Percentiles rank a stretch among this genome's conserved stretches.
Conservation (phyloP, 768 basidiomycete genomes). For the Galerina sulciceps region DNA sequence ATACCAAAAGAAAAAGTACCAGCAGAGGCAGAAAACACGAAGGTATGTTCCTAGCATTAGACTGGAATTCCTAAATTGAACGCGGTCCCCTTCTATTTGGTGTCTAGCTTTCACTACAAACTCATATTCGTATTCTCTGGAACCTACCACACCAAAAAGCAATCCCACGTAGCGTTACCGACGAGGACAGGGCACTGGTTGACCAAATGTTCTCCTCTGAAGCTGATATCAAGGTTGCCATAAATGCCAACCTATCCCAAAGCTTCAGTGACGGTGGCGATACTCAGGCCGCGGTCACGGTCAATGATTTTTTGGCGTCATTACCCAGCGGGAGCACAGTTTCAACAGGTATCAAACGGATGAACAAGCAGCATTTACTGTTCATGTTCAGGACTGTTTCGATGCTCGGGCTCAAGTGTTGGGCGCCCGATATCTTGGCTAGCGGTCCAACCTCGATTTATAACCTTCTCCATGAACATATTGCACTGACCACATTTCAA, state of each 20-base stretch:
- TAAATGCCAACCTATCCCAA: background rate
- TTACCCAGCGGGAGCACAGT: background rate
- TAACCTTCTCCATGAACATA: conserved; percentile 17
- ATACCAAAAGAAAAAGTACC: no score
- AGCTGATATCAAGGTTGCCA: background rate
- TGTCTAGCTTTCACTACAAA: no score
- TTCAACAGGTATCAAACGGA: background rate
- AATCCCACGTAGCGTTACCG: conserved; percentile 10
- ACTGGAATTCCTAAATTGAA: no score
- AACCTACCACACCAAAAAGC: conserved; percentile 13
- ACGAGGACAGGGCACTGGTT: background rate
- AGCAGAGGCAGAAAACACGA: no score
- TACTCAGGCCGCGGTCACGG: background rate
- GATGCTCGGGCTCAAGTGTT: conserved; percentile 4
- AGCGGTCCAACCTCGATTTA: conserved; percentile 12
- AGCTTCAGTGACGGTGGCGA: background rate
- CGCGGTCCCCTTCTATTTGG: no score
- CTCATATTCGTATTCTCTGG: conserved; percentile 16
- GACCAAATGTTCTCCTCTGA: background rate
- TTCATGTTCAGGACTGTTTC: conserved; percentile 12
- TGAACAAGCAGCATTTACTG: conserved; percentile 2
- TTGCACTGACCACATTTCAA: conserved; percentile 18
- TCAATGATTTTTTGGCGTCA: background rate
- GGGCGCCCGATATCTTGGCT: conserved; percentile 19
- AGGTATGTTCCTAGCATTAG: no score